A percentile compares a stretch with the other conserved stretches of the same genome.
Conservation (phyloP, 768 basidiomycete genomes). For the Sarcodon sp. region DNA sequence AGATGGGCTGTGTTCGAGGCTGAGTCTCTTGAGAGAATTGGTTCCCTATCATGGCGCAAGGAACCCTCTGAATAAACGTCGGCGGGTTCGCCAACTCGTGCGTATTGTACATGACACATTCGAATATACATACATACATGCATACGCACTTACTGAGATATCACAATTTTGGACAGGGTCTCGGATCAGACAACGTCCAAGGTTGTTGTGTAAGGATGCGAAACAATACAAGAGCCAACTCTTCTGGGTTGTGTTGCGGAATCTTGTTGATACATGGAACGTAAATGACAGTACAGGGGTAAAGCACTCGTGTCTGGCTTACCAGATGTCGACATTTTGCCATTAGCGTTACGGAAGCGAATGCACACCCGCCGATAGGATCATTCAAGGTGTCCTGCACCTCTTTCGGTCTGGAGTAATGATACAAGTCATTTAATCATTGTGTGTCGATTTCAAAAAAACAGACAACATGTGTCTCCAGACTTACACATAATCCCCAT, state of each 20-base stretch:
- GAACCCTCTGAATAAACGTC: too few relatives aligned
- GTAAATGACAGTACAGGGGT: background rate
- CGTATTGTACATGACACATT: too few relatives aligned
- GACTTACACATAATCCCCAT: constrained; percentile 42
- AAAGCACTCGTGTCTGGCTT: background rate
- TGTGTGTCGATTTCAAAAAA: background rate
- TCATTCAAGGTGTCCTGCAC: constrained; percentile 20
- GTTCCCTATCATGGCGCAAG: too few relatives aligned
- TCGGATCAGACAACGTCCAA: too few relatives aligned
- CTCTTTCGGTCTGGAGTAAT: constrained; percentile 13
- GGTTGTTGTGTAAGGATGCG: background rate
- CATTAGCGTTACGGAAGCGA: constrained; percentile 14
- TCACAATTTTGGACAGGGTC: too few relatives aligned
- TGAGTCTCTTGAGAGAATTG: too few relatives aligned
- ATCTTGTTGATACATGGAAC: background rate
- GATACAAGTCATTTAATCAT: background rate
- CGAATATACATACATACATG: too few relatives aligned
- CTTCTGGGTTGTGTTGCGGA: background rate
- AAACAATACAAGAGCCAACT: background rate
- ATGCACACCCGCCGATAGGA: constrained; percentile 10
- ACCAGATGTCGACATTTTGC: constrained; percentile 20
- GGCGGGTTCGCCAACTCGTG: too few relatives aligned
- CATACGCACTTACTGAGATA: too few relatives aligned
- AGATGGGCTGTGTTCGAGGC: too few relatives aligned
- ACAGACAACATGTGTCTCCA: background rate